A percentile compares a stretch with the other conserved stretches of the same genome.
Conservation (phyloP, 768 basidiomycete genomes). For the Kwoniella botswanensis region DNA sequence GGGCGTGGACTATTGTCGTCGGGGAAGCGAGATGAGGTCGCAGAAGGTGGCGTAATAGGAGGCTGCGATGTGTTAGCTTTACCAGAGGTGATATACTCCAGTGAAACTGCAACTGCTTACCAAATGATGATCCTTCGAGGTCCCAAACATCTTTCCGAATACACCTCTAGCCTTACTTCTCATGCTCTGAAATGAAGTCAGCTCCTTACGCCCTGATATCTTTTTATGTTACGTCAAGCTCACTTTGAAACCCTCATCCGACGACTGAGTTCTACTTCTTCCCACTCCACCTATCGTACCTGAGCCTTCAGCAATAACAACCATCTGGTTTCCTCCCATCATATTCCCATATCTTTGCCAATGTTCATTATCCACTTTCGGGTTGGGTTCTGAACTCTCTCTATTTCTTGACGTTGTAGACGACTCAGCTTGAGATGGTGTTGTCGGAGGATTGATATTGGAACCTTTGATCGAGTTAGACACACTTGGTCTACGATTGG, state of each 20-base stretch:
- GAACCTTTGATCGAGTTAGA: background rate
- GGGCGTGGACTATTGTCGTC: conserved; percentile 12
- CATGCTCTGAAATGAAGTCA: conserved; percentile 39
- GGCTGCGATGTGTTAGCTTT: background rate
- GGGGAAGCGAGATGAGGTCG: conserved; percentile 15
- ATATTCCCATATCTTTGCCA: conserved; percentile 27
- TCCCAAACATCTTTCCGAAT: conserved; percentile 53
- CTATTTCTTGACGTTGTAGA: conserved; percentile 5
- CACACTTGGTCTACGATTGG: conserved; percentile 3
- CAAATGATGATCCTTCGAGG: conserved; percentile 16
- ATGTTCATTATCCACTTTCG: conserved; percentile 16
- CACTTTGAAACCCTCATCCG: conserved; percentile 47
- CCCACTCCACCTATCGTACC: conserved; percentile 3
- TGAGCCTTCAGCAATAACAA: conserved; percentile 28
- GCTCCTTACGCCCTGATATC: background rate
- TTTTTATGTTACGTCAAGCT: background rate
- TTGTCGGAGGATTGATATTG: background rate
- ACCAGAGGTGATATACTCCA: background rate
- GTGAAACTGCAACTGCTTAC: background rate
- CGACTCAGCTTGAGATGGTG: background rate
- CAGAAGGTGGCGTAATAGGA: conserved; percentile 15
- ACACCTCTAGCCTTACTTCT: conserved; percentile 51
- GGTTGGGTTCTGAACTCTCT: conserved; percentile 12
- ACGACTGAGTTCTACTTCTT: conserved; percentile 24
- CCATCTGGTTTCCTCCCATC: conserved; percentile 30